Evolutionary conservation across 192 early-diverging fungal species (phyloP), one percentile per base, ranked within the genome.

Genomic region (Linnemannia zychae): DNA sequence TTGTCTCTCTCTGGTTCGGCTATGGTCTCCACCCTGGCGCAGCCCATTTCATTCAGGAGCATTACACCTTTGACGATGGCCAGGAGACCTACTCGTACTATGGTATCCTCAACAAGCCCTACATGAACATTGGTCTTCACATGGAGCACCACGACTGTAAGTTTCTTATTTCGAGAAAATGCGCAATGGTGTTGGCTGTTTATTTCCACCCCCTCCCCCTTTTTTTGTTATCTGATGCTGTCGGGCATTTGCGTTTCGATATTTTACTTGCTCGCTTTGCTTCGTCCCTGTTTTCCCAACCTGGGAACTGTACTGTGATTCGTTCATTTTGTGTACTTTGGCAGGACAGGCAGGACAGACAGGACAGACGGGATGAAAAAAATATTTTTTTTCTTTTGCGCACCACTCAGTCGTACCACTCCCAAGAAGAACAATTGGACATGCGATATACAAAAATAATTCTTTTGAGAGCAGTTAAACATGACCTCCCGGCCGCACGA

Each of bases 101-200:
- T 76, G 97, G 97, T 33, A 89, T 91, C 71, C 88, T 97, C 63
- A 99, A 99, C 91, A 85, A 87, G 63, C 90, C 96, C 50, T 96
- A 94, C 86, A 93, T 97, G 90, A 99, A 99, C 93, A 96, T 98
- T 78, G 98, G 98, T 50, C 97, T 96, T 88, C 98, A 99, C 90
- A 98, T 97, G 87, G 98, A 99, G 91, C 98, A 99, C 92, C 97
- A 99, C 90, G 98, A 99, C 88, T 98, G 98, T 90, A 93, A 93
- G 80, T 94, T 75, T 75, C 31, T 33, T 73, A 57, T 70, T 53
- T 34, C 20, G 47, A 50, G 70, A 15, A 36, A 31, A 31, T 63
- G 57, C 57, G 57, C 57, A 63, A 63, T 63, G 57, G 33, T 63
- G 52, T 71, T 33, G 78, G 20, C 73, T 44, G 34, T 75, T 50